Evolutionary conservation across 208 protist species (phyloP), one percentile per base, ranked within the genome.

Genomic region (Crithidia thermophila): DNA sequence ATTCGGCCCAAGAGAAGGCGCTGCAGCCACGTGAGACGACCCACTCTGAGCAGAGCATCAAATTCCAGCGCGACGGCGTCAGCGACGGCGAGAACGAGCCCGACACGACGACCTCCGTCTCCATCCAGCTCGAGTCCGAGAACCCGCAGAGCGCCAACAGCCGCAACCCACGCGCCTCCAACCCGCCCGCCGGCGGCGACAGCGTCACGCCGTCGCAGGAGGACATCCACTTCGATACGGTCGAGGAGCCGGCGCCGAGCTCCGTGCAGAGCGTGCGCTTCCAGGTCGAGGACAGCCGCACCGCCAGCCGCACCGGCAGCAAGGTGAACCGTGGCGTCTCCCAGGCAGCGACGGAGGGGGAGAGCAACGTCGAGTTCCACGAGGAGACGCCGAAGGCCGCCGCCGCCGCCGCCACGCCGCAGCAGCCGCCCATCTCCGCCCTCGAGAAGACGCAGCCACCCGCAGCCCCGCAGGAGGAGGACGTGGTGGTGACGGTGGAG

Each of bases 211-310:
- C 25, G 42, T 65, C 67, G 27, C 20, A 57, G 18, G 70, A 58
- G 16, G 72, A 79, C 20, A 73, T 79, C 27, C 61, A 69, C 18
- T 57, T 79, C n/a, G 37, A 62, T 6, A 28, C 20, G 27, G 27
- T 21, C n/a, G 28, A 61, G 40, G 51, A 53, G 23, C 7, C 52
- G 39, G 34, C 52, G 23, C 36, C 63, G 11, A 51, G 37, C 42
- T 64, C 71, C 30, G 45, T 59, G 47, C 45, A 62, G 27, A 77
- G 71, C 50, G 39, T 77, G 2, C 9, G n/a, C 45, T 72, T 67
- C 42, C 47, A 77, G 5, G 28, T 67, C 36, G 60, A 68, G 45
- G 68, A 46, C 11, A 53, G 56, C 25, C 21, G 20, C 34, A 11
- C 3, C 8, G 46, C 34, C 0, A 55, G 52, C 21, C 13, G 20